These are phyloP conservation scores for Aspergillus egyptiacus DNA, from an alignment of 495 filamentous ascomycete genomes.

Conservation along the genomic window DNA sequence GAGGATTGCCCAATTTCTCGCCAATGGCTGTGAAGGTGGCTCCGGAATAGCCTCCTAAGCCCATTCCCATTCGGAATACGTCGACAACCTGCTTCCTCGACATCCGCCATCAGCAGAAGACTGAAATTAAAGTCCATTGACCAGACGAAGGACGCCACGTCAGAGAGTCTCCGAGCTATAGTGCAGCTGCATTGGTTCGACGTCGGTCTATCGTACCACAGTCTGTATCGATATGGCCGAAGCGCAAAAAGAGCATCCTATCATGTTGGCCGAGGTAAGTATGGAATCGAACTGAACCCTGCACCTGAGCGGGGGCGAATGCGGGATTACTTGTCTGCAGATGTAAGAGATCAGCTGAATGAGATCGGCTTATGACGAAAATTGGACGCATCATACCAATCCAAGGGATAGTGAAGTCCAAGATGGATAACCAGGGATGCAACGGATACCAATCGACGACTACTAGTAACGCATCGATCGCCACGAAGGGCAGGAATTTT, in stretches of 20 bases:
- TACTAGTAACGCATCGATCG: constrained; percentile 27
- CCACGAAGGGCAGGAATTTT: constrained; percentile 21
- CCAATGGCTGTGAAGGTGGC: constrained; percentile 9
- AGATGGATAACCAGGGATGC: constrained; percentile 14
- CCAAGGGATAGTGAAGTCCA: constrained; percentile 16
- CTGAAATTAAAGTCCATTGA: constrained; percentile 23
- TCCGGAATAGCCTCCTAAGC: constrained; percentile 9
- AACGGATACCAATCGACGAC: constrained; percentile 33
- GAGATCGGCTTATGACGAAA: constrained; percentile 23
- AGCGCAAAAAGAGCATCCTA: constrained; percentile 34
- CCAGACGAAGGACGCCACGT: constrained; percentile 45
- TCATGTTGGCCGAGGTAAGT: constrained; percentile 28
- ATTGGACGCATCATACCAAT: constrained; percentile 22
- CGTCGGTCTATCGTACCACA: constrained; percentile 39
- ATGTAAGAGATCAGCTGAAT: constrained; percentile 46
- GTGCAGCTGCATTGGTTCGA: constrained; percentile 44
- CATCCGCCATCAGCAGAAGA: constrained; percentile 27
- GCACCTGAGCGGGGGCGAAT: constrained; percentile 41
- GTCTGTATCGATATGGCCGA: constrained; percentile 36
- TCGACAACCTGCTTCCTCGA: constrained; percentile 24
- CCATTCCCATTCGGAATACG: constrained; percentile 9
- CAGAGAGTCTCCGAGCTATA: constrained; percentile 42
- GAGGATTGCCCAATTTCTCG: constrained; percentile 13
- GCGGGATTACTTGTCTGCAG: constrained; percentile 44
- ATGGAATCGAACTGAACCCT: constrained; percentile 33